These are phyloP conservation scores for Erigeron canadensis DNA, from an alignment of 129 eudicot species.

Conservation along the genomic window DNA sequence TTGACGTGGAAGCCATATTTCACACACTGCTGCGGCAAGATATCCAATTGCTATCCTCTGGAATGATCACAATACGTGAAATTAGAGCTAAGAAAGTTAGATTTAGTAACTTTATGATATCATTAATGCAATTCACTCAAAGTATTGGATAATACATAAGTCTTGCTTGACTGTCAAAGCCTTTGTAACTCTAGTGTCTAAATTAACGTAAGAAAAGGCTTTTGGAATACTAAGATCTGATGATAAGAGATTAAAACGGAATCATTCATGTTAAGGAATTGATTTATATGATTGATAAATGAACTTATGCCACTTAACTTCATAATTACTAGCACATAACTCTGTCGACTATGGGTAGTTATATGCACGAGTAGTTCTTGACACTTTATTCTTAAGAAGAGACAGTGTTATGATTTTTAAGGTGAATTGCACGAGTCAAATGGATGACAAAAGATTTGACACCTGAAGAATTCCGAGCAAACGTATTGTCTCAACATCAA, in stretches of 20 bases:
- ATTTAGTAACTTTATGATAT: not conserved
- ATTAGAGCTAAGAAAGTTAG: conserved; percentile 14
- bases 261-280: not conserved
- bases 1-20: conserved; percentile 73
- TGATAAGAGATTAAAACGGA: not conserved
- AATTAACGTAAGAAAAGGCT: conserved; percentile 1
- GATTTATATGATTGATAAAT: not conserved
- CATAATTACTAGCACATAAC: not conserved
- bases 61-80: conserved; percentile 12
- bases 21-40: conserved; percentile 68
- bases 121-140: not conserved
- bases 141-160: not conserved
- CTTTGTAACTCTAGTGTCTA: conserved; percentile 10
- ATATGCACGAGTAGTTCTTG: conserved; percentile 19
- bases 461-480: conserved; percentile 82
- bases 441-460: conserved; percentile 1
- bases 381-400: no score
- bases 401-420: not conserved
- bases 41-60: conserved; percentile 85
- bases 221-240: not conserved
- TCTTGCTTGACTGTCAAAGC: conserved; percentile 1
- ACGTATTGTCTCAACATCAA: conserved; percentile 61
- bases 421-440: conserved; percentile 16
- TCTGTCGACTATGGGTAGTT: not conserved
- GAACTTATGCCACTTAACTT: not conserved